Conservation (phyloP, 805 yeast species). For the Spathaspora girioi region DNA sequence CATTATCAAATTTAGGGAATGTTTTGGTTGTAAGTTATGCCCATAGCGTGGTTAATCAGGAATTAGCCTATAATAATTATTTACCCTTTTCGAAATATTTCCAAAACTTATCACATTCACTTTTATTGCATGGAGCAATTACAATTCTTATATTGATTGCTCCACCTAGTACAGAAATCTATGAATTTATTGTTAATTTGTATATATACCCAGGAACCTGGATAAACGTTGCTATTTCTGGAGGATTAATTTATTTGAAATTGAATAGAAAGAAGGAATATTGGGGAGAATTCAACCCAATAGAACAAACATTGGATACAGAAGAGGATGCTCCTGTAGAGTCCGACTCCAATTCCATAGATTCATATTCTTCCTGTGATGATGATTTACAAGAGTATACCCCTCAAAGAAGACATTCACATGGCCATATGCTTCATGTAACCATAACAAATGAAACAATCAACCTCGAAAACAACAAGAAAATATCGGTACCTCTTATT, state of each 20-base stretch:
- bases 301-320: conserved; percentile 2
- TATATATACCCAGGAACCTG: conserved; percentile 64
- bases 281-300: conserved; percentile 34
- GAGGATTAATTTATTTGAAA: conserved; percentile 53
- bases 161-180: conserved; percentile 64
- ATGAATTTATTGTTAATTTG: conserved; percentile 59
- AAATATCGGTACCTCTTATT: conserved; percentile 23
- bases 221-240: conserved; percentile 49
- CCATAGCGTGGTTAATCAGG: conserved; percentile 56
- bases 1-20: conserved; percentile 61
- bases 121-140: conserved; percentile 52
- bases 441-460: conserved; percentile 11
- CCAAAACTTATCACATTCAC: conserved; percentile 41
- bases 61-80: conserved; percentile 48
- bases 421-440: conserved; percentile 3
- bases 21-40: conserved; percentile 63
- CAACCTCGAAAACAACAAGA: not conserved
- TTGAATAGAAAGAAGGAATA: conserved; percentile 29
- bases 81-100: conserved; percentile 50
- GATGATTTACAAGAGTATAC: conserved; percentile 4
- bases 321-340: not conserved
- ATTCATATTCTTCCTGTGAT: conserved; percentile 2
- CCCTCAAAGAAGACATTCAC: conserved; percentile 5
- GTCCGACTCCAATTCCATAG: not conserved
- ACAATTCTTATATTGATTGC: conserved; percentile 50